Evolutionary conservation across 345 rosid genomes (phyloP), one percentile per base, ranked within the genome.

Genomic region (Gossypium herbaceum): DNA sequence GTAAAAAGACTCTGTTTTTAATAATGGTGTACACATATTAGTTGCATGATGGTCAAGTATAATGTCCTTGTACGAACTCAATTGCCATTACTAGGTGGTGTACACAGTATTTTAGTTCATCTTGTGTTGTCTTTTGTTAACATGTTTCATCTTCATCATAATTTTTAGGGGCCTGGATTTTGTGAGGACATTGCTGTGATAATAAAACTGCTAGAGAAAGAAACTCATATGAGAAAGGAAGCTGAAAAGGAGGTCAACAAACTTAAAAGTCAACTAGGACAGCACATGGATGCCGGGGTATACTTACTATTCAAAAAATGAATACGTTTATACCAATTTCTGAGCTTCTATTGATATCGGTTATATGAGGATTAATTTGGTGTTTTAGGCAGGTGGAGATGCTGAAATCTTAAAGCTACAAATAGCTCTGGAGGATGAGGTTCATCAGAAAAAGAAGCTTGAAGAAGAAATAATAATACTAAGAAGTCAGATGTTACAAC

Each of bases 371-470:
- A 71, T 29, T 66, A 48, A 79, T 71, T 80, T 79, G 78, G 73
- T 76, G 59, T 79, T 66, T 67, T 76, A 96, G 98, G 92, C 85
- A 55, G 84, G 82, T 29, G 89, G 82, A 76, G 91, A 80, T 83
- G 83, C 86, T 64, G 97, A 92, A 83, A 84, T 92, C 44, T 79
- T 82, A 79, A 92, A 86, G 82, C 89, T 92, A 78, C 92, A 79
- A 39, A 90, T 86, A 80, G 82, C 83, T 78, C 83, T 96, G 71
- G 98, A 96, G 80, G 97, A 92, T 20, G 98, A 93, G 83, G 87
- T 85, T 41, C 25, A 59, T 72, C 91, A 90, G 80, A 93, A 87
- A 78, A 87, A 80, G 88, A 96, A 88, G 79, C 94, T 92, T 80
- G 98, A 93, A 80, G 93, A 85, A 77, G 95, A 96, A 85, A 88